Conservation (phyloP, 2,329 filamentous ascomycete genomes). For the Aspergillus sp. region DNA sequence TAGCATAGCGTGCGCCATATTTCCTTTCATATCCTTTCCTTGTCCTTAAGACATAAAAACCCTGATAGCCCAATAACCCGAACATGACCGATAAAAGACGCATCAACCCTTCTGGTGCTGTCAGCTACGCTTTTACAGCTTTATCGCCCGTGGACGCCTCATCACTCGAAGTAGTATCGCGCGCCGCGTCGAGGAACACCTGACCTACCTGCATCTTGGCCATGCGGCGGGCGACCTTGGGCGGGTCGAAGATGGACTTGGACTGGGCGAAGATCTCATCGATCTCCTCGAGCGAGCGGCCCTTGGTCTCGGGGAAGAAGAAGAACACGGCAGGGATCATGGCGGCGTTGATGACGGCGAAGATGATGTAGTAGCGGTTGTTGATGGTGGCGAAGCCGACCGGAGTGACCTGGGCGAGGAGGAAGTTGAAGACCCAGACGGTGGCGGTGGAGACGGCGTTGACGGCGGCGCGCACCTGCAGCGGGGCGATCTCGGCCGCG, state of each 20-base stretch:
- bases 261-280: conserved; percentile 38
- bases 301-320: conserved; percentile 40
- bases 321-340: conserved; percentile 36
- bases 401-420: conserved; percentile 37
- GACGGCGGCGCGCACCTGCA: conserved; percentile 47
- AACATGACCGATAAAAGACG: too few species aligned
- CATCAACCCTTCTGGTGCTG: too few species aligned
- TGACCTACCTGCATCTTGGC: conserved; percentile 10
- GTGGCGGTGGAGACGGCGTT: conserved; percentile 53
- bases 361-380: conserved; percentile 45
- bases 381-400: conserved; percentile 44
- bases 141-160: too few species aligned
- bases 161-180: too few species aligned
- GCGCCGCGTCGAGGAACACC: too few species aligned
- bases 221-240: conserved; percentile 19
- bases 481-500: conserved; percentile 56
- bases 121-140: too few species aligned
- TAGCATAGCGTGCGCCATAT: background rate
- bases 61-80: too few species aligned
- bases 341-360: conserved; percentile 38
- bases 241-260: conserved; percentile 27
- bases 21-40: too few species aligned
- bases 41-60: too few species aligned
- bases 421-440: conserved; percentile 39
- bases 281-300: conserved; percentile 36